A percentile compares a stretch with the other conserved stretches of the same genome.
phyloP scores from a whole-genome alignment of 768 basidiomycete genomes.

The Neoboletus brunneissimus region DNA sequence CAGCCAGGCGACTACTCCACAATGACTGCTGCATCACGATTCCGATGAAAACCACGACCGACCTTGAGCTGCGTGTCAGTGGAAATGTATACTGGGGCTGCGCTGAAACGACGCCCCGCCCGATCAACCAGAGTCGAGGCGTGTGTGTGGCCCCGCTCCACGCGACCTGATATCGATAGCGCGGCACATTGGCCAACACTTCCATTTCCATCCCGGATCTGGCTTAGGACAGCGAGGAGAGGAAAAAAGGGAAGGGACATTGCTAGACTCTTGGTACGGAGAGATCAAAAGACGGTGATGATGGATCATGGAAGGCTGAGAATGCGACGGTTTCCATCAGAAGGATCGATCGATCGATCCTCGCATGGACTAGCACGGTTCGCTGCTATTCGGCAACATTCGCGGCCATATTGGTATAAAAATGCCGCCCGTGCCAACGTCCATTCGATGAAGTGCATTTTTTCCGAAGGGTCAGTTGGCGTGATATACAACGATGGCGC shows the following conservation, averaged over 20 bases:
- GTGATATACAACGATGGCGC: conserved; percentile 4
- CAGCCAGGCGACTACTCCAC: neutral
- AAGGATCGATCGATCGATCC: conserved; percentile 27
- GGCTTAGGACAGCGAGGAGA: neutral
- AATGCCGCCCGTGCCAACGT: neutral
- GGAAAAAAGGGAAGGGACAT: neutral
- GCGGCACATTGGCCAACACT: neutral
- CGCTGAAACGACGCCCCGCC: conserved; percentile 6
- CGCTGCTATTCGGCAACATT: conserved; percentile 7
- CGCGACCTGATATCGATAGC: neutral
- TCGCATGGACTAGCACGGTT: conserved; percentile 18
- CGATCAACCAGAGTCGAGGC: neutral
- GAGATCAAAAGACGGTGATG: conserved; percentile 13
- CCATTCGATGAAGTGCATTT: conserved; percentile 2
- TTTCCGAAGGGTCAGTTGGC: conserved; percentile 7
- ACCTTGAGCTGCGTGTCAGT: neutral
- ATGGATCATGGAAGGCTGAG: neutral
- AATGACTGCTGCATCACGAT: neutral
- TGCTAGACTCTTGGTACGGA: conserved; percentile 2
- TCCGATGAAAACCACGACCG: conserved; percentile 7
- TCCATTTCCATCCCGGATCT: conserved; percentile 2
- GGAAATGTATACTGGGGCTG: neutral
- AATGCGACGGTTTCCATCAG: conserved; percentile 30
- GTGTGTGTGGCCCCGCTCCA: neutral
- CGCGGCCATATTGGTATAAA: conserved; percentile 3